A percentile compares a stretch with the other conserved stretches of the same genome.
Evolutionary conservation across 2,329 filamentous ascomycete species (phyloP).

Genomic region (Drechmeria coniospora): DNA sequence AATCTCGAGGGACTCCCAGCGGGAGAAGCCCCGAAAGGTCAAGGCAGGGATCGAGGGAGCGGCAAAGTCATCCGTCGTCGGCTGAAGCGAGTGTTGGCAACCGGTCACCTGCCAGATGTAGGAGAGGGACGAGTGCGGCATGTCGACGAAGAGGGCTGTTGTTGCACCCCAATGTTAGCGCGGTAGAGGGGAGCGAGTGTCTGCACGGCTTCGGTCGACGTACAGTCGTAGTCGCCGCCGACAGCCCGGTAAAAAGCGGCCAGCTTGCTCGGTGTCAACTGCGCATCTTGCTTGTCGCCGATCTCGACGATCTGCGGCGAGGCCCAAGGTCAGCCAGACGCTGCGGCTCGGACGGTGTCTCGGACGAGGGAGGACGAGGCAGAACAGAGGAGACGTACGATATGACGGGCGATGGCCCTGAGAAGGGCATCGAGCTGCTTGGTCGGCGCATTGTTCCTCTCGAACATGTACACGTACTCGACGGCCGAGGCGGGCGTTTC

Average conservation of each 20-base stretch:
- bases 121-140: conserved; percentile 59
- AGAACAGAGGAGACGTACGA: conserved; percentile 37
- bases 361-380: neutral
- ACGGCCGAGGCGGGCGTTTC: conserved; percentile 11
- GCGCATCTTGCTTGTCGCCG: conserved; percentile 36
- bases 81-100: conserved; percentile 77
- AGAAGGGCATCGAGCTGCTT: conserved; percentile 52
- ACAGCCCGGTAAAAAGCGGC: conserved; percentile 64
- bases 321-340: conserved; percentile 6
- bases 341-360: too few relatives aligned
- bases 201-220: conserved; percentile 5
- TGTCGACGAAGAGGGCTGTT: conserved; percentile 59
- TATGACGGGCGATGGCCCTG: conserved; percentile 50
- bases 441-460: conserved; percentile 51
- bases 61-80: conserved; percentile 55
- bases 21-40: conserved; percentile 70
- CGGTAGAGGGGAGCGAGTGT: neutral
- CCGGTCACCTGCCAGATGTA: conserved; percentile 88
- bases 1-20: conserved; percentile 88
- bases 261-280: conserved; percentile 51
- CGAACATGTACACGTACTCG: conserved; percentile 53
- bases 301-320: conserved; percentile 35
- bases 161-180: conserved; percentile 1
- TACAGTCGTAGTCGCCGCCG: conserved; percentile 60
- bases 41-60: conserved; percentile 69